Evolutionary conservation across 2,329 filamentous ascomycete species (phyloP).

Genomic region (Chaetomium globosum): DNA sequence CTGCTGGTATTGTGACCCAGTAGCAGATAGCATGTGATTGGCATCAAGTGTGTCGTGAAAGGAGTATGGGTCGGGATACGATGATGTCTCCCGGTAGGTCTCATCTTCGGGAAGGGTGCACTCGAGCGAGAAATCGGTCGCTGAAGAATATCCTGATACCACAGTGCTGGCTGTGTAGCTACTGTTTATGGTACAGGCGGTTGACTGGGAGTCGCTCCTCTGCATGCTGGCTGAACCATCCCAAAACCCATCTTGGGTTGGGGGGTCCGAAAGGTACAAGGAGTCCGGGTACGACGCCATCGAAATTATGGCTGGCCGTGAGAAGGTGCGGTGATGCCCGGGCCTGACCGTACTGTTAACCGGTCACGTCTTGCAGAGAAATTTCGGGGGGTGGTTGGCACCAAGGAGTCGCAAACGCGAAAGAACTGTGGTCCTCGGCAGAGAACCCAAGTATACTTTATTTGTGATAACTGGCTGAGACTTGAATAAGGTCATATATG

Average conservation of each 20-base stretch:
- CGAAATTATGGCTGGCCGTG: not conserved
- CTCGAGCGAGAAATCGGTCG: conserved; percentile 11
- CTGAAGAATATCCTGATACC: conserved; percentile 13
- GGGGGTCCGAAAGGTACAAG: not conserved
- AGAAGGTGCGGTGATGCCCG: not conserved
- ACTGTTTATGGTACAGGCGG: conserved; percentile 22
- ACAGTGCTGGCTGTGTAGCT: conserved; percentile 17
- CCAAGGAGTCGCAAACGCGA: not conserved
- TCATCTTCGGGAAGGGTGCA: not conserved
- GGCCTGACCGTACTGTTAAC: conserved; percentile 25
- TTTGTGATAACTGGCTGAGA: not conserved
- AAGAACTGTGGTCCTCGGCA: not conserved
- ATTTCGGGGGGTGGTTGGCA: too few species aligned
- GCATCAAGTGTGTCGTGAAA: conserved; percentile 13
- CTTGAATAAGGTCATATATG: not conserved
- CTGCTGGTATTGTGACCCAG: conserved; percentile 25
- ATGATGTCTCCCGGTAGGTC: not conserved
- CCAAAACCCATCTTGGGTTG: conserved; percentile 18
- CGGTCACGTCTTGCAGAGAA: conserved; percentile 10
- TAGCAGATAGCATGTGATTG: conserved; percentile 18
- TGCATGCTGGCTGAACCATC: conserved; percentile 20
- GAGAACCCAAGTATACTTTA: not conserved
- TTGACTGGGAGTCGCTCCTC: conserved; percentile 26
- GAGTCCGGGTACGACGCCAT: conserved; percentile 13
- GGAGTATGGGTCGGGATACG: conserved; percentile 1